phyloP scores from a whole-genome alignment of 192 early-diverging fungal species.

The Gamsiella multidivaricata region DNA sequence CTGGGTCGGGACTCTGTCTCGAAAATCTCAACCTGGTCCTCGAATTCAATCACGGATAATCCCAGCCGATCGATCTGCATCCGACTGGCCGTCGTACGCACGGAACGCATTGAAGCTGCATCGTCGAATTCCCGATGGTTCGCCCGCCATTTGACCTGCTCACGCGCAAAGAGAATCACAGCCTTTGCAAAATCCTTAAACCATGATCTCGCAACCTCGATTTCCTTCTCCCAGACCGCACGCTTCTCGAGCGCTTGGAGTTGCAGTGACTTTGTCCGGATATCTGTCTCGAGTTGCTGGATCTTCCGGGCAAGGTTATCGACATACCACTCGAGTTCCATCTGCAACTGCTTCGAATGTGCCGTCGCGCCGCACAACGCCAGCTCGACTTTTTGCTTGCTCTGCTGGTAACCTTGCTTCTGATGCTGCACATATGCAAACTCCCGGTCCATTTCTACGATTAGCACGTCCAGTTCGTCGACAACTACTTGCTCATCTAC shows the following conservation, averaged over 20 bases:
- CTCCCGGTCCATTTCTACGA: slow-evolving; percentile 44
- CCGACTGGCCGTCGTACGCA: slow-evolving; percentile 40
- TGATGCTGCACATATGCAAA: slow-evolving; percentile 28
- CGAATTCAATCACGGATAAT: slow-evolving; percentile 43
- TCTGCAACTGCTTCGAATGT: slow-evolving; percentile 42
- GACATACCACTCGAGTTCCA: slow-evolving; percentile 28
- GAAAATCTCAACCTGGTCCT: slow-evolving; percentile 41
- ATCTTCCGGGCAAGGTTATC: slow-evolving; percentile 29
- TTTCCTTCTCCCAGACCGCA: slow-evolving; percentile 47
- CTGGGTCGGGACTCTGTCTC: slow-evolving; percentile 46
- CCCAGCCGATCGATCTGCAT: slow-evolving; percentile 36
- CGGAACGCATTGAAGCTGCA: slow-evolving; percentile 25
- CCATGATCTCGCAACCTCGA: slow-evolving; percentile 40
- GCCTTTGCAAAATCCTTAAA: slow-evolving; percentile 55
- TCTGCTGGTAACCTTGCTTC: slow-evolving; percentile 18
- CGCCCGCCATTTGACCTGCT: slow-evolving; percentile 34
- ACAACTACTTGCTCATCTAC: slow-evolving; percentile 49
- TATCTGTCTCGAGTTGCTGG: slow-evolving; percentile 34
- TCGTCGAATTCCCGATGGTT: slow-evolving; percentile 42
- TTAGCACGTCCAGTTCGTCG: slow-evolving; percentile 41
- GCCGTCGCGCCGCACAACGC: slow-evolving; percentile 22
- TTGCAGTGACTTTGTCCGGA: slow-evolving; percentile 28
- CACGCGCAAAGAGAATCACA: slow-evolving; percentile 43
- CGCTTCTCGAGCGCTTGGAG: slow-evolving; percentile 41
- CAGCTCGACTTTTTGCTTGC: slow-evolving; percentile 18